These are phyloP conservation scores for Cercospora citrullina DNA, from an alignment of 2,329 filamentous ascomycete genomes.

Conservation along the genomic window DNA sequence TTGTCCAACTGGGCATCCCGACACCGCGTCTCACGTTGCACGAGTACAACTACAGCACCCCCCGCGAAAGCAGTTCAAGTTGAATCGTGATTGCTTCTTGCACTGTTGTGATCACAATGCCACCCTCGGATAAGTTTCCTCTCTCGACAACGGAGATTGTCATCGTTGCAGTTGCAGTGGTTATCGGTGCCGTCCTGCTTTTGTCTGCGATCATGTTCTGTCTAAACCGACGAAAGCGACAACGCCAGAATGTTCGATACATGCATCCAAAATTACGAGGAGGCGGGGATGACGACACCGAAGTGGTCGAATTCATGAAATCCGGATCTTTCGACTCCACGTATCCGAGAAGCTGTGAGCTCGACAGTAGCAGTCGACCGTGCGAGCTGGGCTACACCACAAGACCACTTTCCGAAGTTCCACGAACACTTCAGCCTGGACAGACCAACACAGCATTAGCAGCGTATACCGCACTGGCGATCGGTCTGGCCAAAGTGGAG, in stretches of 20 bases:
- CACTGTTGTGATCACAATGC: not conserved
- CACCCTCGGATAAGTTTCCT: not conserved
- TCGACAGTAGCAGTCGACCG: not conserved
- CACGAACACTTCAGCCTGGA: conserved; percentile 2
- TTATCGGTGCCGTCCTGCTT: not conserved
- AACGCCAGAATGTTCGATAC: not conserved
- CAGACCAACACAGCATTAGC: conserved; percentile 9
- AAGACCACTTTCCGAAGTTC: conserved; percentile 6
- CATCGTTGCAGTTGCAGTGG: conserved; percentile 2
- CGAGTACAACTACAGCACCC: not conserved
- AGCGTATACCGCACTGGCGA: not conserved
- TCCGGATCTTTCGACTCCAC: conserved; percentile 8
- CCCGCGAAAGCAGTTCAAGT: not conserved
- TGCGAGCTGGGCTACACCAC: conserved; percentile 12
- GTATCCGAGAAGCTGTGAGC: not conserved
- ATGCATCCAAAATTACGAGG: conserved; percentile 5
- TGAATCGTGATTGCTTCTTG: not conserved
- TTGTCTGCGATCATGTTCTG: not conserved
- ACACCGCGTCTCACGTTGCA: not conserved
- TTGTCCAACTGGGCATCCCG: not conserved
- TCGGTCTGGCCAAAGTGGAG: not conserved
- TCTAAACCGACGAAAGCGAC: not conserved
- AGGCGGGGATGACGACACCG: not conserved
- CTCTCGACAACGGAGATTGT: not conserved
- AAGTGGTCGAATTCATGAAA: conserved; percentile 15